Base-by-base conservation (phyloP, 169 alveolate genomes). In the Plasmodium sp. region DNA sequence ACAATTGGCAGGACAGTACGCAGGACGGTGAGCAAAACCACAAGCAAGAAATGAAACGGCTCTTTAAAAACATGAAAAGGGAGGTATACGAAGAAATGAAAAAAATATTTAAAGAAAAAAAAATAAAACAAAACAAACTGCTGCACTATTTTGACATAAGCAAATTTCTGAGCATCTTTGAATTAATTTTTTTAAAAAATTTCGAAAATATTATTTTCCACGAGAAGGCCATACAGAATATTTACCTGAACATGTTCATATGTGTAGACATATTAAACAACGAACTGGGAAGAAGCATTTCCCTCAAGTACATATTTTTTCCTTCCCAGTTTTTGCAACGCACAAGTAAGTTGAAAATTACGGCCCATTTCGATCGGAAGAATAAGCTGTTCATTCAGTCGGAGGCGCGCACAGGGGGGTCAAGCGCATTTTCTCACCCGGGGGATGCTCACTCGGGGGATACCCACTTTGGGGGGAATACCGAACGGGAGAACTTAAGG, bases 221-320 rank as follows among this genome's bases (percentile, higher is more conserved):
- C 27, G 96, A 93, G 45, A 72, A 39, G 43, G 92, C 48, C 22
- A 77, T 84, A 84, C 83, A 93, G 31, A 88, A 83, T 71, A 62
- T 93, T 16, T 92, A 92, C 43, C 41, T 92, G 54, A 92, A 92
- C 62, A 92, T 92, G 95, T 92, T 92, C 80, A 92, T 92, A 34
- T 92, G 95, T 82, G 79, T 92, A 22, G 95, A 92, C 72, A 92
- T 92, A 45, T 48, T 92, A 82, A 92, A 92, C 31, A 48, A 82
- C 33, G 95, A 92, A 43, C 45, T 92, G 27, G 77, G 80, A 2
- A 79, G 77, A 92, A 83, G 58, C 43, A 92, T 92, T 31, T 92
- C 92, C 2, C 62, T 92, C 4, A 92, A 92, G 33, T 92, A 92
- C 82, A 41, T 92, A 10, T 92, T 82, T 71, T 83, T 92, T 45